Base-by-base conservation (phyloP, 768 basidiomycete genomes). In the Trametes coccinea region DNA sequence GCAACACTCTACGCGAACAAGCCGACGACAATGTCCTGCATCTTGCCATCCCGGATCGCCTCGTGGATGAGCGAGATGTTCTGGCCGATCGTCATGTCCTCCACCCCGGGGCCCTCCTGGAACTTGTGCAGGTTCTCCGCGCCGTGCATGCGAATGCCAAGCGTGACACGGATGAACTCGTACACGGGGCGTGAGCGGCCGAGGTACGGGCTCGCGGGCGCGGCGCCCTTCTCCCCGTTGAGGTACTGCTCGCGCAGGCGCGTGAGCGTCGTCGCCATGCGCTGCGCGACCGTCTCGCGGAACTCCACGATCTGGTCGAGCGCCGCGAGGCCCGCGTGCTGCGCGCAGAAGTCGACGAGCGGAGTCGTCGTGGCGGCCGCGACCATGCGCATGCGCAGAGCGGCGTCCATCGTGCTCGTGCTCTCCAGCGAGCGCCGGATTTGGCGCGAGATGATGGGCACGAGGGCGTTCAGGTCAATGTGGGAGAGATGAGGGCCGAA, bases 121-220 rank as follows among this genome's bases (percentile, higher is more conserved):
- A 85, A 88, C 7, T 76, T 73, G 44, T 78, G 75, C 62, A 85
- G 78, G 69, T 94, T 94, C 66, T 91, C 89, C 7, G 80, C 77
- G 14, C 92, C 92, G 64, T 92, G 85, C 89, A 92, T 93, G 65
- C 78, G 77, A 62, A 93, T 83, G n/a, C 89, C 90, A 31, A 94
- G 76, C 7, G 79, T 82, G 22, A 82, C 61, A 37, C 93, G 80
- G 5, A 95, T 83, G 63, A 86, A 95, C 71, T 90, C 86, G 73
- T 95, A 95, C 27, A 94, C 72, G 5, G 84, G 76, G 10, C 84
- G 80, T 3, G 91, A 92, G 70, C 82, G 83, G 69, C 84, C 85
- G 60, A 95, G 79, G 73, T 79, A 85, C 9, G 69, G 67, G 62
- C 85, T 84, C 2, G 93, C 92, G 0, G 92, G 92, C 5, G 89